Conservation (phyloP, 495 filamentous ascomycete species). For the Trypethelium eluteriae region DNA sequence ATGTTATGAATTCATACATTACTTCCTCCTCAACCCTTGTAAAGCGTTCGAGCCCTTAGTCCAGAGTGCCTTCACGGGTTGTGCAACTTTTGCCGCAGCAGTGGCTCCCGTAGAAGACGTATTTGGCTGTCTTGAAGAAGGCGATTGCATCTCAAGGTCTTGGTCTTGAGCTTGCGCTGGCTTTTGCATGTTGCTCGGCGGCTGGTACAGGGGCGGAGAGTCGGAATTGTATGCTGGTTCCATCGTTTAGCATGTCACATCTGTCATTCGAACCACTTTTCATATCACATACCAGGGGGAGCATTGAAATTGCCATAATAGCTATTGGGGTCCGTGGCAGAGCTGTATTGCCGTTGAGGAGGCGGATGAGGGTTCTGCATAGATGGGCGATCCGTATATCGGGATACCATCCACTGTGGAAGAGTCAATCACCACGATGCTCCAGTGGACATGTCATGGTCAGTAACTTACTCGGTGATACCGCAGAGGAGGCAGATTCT, state of each 20-base stretch:
- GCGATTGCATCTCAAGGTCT: constrained; percentile 2
- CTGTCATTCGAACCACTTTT: not conserved
- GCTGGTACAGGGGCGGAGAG: constrained; percentile 2
- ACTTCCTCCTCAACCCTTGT: not conserved
- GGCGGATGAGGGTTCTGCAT: not conserved
- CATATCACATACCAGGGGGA: not conserved
- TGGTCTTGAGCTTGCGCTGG: not conserved
- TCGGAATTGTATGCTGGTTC: constrained; percentile 3
- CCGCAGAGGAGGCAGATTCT: constrained; percentile 50
- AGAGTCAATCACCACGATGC: not conserved
- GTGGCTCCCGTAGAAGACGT: not conserved
- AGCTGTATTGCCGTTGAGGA: not conserved
- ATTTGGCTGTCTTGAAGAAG: constrained; percentile 8
- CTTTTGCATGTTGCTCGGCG: not conserved
- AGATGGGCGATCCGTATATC: constrained; percentile 3
- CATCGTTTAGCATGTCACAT: not conserved
- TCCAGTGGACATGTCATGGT: not conserved
- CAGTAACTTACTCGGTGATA: constrained; percentile 48
- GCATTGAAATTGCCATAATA: constrained; percentile 11
- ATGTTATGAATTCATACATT: not conserved
- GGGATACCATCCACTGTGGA: constrained; percentile 4
- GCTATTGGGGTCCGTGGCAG: constrained; percentile 1
- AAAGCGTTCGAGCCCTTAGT: constrained; percentile 1
- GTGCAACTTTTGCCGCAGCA: not conserved
- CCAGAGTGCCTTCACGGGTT: constrained; percentile 9